Evolutionary conservation across 305 asterid species (phyloP), one percentile per base, ranked within the genome.

Genomic region (Plantago rigida): DNA sequence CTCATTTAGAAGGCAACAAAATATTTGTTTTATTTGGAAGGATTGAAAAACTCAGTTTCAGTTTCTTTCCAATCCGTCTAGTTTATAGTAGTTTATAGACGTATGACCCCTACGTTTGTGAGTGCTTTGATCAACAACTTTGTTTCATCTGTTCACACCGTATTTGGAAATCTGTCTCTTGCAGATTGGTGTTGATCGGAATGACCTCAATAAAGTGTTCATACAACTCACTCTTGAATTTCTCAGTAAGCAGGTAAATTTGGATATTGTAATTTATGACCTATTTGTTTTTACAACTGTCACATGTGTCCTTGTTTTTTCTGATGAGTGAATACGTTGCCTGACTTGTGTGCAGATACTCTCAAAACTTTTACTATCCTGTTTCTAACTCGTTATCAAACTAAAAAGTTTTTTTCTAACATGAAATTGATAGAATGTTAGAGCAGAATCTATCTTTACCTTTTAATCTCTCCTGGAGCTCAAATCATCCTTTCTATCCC

Each of bases 171-270:
- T 22, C 12, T 69, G 28, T 5, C 66, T 68, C 59, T 77, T 77
- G 79, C 96, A 92, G 99, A 85, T 92, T 79, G 88, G 86, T 26
- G 84, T 83, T 54, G 99, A 92, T 77, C 79, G 72, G 56, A 69
- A 82, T 72, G 83, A 89, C 79, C 80, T 77, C 66, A 81, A 64
- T 76, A 92, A 87, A 78, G 89, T 81, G 66, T 89, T 92, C 51
- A 77, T 81, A 71, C 99, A 92, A 73, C 87, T 92, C 69, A 92
- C 97, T 0, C 81, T 92, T 58, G 97, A 92, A 78, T 79, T 92
- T 82, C 84, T 87, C 59, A 81, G 88, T 44, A 89, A 87, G 72
- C 97, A 89, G 96, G 97, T 92, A 80, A 46, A 28, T 45, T 49
- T 53, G 60, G 15, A 17, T 47, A 51, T 42, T 22, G 56, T 31